Evolutionary conservation across 2,329 filamentous ascomycete species (phyloP).

Genomic region (Nothophoma quercina): DNA sequence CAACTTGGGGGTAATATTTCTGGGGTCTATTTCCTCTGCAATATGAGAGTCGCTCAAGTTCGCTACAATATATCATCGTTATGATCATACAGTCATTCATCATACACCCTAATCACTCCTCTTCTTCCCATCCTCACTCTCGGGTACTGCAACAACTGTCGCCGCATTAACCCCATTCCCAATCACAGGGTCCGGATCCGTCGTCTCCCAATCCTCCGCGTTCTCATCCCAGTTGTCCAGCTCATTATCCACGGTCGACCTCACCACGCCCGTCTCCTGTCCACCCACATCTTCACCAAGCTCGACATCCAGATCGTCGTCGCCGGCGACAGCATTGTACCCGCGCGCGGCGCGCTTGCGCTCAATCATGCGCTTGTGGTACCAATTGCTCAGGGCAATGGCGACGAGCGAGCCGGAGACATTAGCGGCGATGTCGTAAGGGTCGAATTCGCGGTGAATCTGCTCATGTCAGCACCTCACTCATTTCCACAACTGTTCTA

Average conservation of each 20-base stretch:
- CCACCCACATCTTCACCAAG: constrained; percentile 67
- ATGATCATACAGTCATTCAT: constrained; percentile 11
- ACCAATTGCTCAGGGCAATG: constrained; percentile 82
- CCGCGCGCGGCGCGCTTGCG: constrained; percentile 76
- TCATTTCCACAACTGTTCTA: too few species aligned
- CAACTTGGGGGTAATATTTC: too few species aligned
- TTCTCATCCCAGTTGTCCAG: constrained; percentile 97
- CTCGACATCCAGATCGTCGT: constrained; percentile 71
- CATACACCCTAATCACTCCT: constrained; percentile 48
- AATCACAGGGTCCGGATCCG: constrained; percentile 51
- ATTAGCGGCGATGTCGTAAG: constrained; percentile 88
- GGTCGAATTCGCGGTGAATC: constrained; percentile 69
- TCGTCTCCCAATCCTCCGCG: constrained; percentile 71
- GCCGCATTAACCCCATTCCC: constrained; percentile 26
- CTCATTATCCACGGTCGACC: constrained; percentile 72
- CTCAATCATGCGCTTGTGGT: constrained; percentile 95
- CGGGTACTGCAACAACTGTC: constrained; percentile 29
- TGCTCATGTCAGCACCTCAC: constrained; percentile 25
- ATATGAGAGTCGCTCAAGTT: neutral
- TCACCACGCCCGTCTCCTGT: constrained; percentile 71
- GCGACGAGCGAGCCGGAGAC: constrained; percentile 77
- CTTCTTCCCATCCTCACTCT: constrained; percentile 50
- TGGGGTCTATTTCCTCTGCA: neutral
- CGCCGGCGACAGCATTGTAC: constrained; percentile 74
- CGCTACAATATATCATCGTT: neutral